A percentile compares a stretch with the other conserved stretches of the same genome.
These are phyloP conservation scores for Bisporella sp. DNA, from an alignment of 2,329 filamentous ascomycete genomes.

Conservation along the genomic window DNA sequence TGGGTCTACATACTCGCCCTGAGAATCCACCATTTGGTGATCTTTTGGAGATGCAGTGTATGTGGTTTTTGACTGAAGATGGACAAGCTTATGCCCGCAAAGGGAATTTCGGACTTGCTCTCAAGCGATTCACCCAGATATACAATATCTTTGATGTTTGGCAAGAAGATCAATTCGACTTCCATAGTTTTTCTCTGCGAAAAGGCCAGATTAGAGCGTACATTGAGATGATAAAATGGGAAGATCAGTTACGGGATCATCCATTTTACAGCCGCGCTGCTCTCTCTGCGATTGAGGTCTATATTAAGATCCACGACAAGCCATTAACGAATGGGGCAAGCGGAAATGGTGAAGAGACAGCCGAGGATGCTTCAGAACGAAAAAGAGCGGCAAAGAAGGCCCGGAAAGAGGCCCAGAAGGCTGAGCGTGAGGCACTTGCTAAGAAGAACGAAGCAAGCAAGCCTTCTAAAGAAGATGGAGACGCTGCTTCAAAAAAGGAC, in stretches of 20 bases:
- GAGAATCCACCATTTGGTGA: constrained; percentile 84
- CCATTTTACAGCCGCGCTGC: constrained; percentile 87
- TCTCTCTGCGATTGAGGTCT: constrained; percentile 72
- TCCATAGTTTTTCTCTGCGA: constrained; percentile 93
- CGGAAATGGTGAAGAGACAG: constrained; percentile 38
- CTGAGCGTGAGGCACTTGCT: constrained; percentile 73
- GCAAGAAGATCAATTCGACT: constrained; percentile 98
- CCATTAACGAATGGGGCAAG: constrained; percentile 60
- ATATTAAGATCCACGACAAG: constrained; percentile 71
- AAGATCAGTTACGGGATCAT: constrained; percentile 83
- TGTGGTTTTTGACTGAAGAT: constrained; percentile 96
- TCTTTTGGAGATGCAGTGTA: constrained; percentile 94
- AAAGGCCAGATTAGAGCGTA: constrained; percentile 96
- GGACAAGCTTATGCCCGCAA: constrained; percentile 82
- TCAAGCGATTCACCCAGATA: constrained; percentile 87
- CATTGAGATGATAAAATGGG: constrained; percentile 94
- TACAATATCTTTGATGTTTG: constrained; percentile 93
- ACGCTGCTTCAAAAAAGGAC: constrained; percentile 78
- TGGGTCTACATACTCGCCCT: constrained; percentile 89
- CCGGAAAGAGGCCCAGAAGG: constrained; percentile 67
- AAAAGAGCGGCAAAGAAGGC: constrained; percentile 91
- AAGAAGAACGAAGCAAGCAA: constrained; percentile 83
- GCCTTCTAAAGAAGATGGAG: constrained; percentile 48
- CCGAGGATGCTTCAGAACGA: constrained; percentile 57
- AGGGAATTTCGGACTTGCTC: constrained; percentile 72